Conservation (phyloP, 805 yeast genomes). For the Barnettozyma botsteinii region DNA sequence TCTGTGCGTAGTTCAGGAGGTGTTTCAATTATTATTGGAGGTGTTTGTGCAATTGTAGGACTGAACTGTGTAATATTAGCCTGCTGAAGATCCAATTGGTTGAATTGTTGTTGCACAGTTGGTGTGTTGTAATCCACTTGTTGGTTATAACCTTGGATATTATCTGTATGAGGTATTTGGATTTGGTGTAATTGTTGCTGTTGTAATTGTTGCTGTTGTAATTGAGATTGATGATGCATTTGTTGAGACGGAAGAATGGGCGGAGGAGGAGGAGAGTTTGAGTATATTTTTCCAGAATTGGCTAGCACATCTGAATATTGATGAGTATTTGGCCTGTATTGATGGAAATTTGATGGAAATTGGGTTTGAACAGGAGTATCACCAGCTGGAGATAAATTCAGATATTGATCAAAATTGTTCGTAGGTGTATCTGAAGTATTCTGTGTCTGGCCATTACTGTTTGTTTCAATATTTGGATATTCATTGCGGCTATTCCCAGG, state of each 20-base stretch:
- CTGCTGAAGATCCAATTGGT: neutral
- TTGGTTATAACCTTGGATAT: neutral
- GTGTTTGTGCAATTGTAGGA: constrained; percentile 1
- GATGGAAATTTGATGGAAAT: constrained; percentile 4
- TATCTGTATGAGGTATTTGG: neutral
- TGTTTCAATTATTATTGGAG: constrained; percentile 8
- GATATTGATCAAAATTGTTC: constrained; percentile 16
- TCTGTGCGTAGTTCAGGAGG: constrained; percentile 5
- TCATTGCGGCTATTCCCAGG: neutral
- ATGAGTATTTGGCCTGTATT: neutral
- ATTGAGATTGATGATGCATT: neutral
- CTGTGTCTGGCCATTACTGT: neutral
- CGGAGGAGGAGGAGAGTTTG: neutral
- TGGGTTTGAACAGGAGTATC: constrained; percentile 11
- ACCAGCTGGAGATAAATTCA: constrained; percentile 17
- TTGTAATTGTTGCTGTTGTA: neutral
- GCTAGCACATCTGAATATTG: neutral
- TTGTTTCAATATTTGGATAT: neutral
- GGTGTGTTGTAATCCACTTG: neutral
- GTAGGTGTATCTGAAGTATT: neutral
- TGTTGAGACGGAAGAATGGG: neutral
- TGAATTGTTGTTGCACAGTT: neutral
- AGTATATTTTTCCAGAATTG: neutral
- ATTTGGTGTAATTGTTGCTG: neutral
- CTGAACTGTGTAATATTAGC: neutral